Evolutionary conservation across 352 stramenopile species (phyloP), one percentile per base, ranked within the genome.

Genomic region (Globisporangium heterothallicum): DNA sequence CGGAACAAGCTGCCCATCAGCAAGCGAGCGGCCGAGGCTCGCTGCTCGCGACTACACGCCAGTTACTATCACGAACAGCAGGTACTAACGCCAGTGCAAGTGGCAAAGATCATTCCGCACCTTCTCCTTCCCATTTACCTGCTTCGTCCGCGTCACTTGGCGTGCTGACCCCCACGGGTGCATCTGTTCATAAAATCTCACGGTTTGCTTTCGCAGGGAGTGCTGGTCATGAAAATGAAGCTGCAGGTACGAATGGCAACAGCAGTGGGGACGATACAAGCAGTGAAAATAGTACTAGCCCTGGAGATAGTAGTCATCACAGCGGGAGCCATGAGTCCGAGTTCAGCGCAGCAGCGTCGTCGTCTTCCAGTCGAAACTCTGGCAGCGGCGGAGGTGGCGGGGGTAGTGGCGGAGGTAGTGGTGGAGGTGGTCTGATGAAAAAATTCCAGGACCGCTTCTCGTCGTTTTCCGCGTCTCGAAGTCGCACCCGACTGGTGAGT

Each of bases 371-470:
- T 12, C 53, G 59, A 5, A 63, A 47, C 24, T 51, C 56, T 41
- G 63, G 36, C 1, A 9, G n/a, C 36, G 66, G 48, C n/a, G n/a
- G n/a, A n/a, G n/a, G n/a, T 53, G 59, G 56, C 14, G 68, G 62
- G 32, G 59, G 59, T 24, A 41, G 48, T 14, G 25, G 32, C 9
- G 42, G 27, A 4, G n/a, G 47, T 19, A 38, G 52, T 16, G 44
- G 47, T 46, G 12, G 32, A 21, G 63, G 68, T 2, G 78, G 82
- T 0, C 46, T 93, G 18, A 93, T 93, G 78, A 83, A 78, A 41
- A 93, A 91, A 45, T 91, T 93, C 41, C 70, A 87, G 22, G 70
- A 79, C 38, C 73, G 72, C 16, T 80, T 87, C 42, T 72, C 60
- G 30, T 72, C 75, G 12, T 88, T 86, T 21, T 76, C 73, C 26